Evolutionary conservation across 441 rosid species (phyloP).

Genomic region (Eutrema salsugineum): DNA sequence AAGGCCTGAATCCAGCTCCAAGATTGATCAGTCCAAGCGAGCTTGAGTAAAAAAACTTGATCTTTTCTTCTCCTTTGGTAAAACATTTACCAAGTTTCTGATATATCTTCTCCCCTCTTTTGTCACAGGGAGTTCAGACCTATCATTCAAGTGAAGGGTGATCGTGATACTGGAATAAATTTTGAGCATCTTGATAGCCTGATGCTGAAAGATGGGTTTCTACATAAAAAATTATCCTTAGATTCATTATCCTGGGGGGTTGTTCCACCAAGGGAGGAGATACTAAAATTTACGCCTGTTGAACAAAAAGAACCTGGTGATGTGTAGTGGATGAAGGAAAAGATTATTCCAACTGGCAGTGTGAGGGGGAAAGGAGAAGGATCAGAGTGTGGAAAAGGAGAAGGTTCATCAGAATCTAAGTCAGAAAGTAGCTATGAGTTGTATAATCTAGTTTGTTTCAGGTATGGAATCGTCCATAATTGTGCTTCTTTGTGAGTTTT

Average conservation of each 20-base stretch:
- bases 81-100: conserved; percentile 6
- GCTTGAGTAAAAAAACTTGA: conserved; percentile 64
- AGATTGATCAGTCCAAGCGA: conserved; percentile 85
- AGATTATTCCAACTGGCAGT: conserved; percentile 38
- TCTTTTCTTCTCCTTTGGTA: conserved; percentile 13
- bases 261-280: conserved; percentile 71
- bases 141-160: conserved; percentile 69
- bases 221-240: conserved; percentile 69
- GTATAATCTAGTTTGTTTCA: conserved; percentile 69
- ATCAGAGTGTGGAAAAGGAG: conserved; percentile 63
- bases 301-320: conserved; percentile 60
- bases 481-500: conserved; percentile 12
- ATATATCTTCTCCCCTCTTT: neutral
- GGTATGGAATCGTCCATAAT: conserved; percentile 44
- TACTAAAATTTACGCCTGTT: conserved; percentile 69
- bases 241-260: conserved; percentile 80
- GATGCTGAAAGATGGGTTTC: conserved; percentile 88
- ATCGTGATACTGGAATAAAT: conserved; percentile 68
- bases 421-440: conserved; percentile 46
- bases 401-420: conserved; percentile 38
- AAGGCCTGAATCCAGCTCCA: conserved; percentile 64
- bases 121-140: conserved; percentile 81
- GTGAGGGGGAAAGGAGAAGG: conserved; percentile 66
- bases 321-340: conserved; percentile 48
- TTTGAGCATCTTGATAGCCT: conserved; percentile 79